Evolutionary conservation across 2,329 filamentous ascomycete species (phyloP), one percentile per base, ranked within the genome.

Genomic region (Colletotrichum nymphaeae): DNA sequence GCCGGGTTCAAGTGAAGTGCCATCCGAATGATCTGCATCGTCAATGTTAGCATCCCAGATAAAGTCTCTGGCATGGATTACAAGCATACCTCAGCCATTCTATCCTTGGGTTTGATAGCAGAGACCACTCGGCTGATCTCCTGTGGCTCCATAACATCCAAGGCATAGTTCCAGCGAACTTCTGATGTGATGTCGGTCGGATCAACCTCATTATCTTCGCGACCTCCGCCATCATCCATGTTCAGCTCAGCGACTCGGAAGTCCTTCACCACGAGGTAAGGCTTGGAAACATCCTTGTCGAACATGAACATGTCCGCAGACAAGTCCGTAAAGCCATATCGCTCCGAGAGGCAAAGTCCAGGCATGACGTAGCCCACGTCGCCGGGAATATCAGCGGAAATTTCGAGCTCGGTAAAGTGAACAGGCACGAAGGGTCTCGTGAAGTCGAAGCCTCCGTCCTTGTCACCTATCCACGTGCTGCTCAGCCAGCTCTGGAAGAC

Each of bases 271-370:
- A 22, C 19, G 16, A 64, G 19, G n/a, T 55, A 64, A 12, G 49
- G 46, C 62, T 56, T 64, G 28, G 46, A n/a, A 16, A 64, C n/a
- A 7, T 53, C 24, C 16, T 35, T 26, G 49, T 37, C 62, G 49
- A 64, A 64, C 46, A 64, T 32, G 49, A 35, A 55, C 46, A 37
- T 55, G 30, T 64, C 62, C 19, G 28, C 49, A 35, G 62, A 55
- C 49, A 32, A 49, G 5, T 64, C 62, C 19, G 22, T 53, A 46
- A 64, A 64, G 16, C 62, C 62, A 49, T n/a, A 35, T 2, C 62
- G 28, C 28, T 35, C 22, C 8, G 46, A 55, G 11, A 55, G 19
- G 19, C 62, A 55, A 11, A 65, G 8, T 12, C 63, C 63, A 16
- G 49, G 30, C 30, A 65, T 19, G 28, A 56, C 12, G 3, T 56